Evolutionary conservation across 768 basidiomycete genomes (phyloP).

Genomic region (Clitopilus hobsonii): DNA sequence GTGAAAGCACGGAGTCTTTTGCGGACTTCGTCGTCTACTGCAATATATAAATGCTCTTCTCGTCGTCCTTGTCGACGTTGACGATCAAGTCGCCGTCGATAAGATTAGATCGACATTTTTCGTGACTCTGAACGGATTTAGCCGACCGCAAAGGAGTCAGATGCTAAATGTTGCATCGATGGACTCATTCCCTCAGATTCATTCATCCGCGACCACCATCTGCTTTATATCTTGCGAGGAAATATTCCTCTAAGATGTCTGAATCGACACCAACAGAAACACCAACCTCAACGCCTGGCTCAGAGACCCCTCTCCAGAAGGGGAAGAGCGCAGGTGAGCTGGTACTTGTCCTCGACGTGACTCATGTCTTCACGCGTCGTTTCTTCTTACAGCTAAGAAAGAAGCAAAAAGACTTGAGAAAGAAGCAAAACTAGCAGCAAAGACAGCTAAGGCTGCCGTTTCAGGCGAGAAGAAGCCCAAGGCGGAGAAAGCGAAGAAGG

Average conservation of each 20-base stretch:
- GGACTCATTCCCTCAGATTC: neutral
- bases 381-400: slow-evolving; percentile 58
- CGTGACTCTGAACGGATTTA: neutral
- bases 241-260: neutral
- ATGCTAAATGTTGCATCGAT: slow-evolving; percentile 1
- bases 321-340: slow-evolving; percentile 1
- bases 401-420: slow-evolving; percentile 80
- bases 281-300: neutral
- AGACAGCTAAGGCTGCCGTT: slow-evolving; percentile 46
- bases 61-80: neutral
- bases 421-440: slow-evolving; percentile 73
- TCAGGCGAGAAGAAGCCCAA: slow-evolving; percentile 67
- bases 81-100: neutral
- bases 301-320: neutral
- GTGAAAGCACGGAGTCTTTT: no score
- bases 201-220: neutral
- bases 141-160: neutral
- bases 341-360: slow-evolving; percentile 12
- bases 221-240: neutral
- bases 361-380: slow-evolving; percentile 13
- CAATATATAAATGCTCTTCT: no score
- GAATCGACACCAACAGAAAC: neutral
- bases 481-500: slow-evolving; percentile 68
- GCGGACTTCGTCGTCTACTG: no score
- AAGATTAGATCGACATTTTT: neutral